These are phyloP conservation scores for Suillus occidentalis DNA, from an alignment of 768 basidiomycete genomes.

Conservation along the genomic window DNA sequence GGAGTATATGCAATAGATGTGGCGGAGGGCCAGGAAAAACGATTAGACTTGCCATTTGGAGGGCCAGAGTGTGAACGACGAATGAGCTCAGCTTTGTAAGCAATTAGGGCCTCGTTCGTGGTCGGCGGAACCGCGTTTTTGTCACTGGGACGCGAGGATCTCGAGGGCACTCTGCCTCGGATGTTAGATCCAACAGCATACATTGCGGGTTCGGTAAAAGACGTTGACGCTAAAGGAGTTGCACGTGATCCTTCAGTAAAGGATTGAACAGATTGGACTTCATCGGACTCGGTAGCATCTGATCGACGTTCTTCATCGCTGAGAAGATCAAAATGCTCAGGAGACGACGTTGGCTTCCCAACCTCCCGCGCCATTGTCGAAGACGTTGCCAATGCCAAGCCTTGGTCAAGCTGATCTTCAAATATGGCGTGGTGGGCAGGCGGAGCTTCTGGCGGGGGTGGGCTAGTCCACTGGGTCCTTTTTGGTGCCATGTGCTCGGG, in stretches of 20 bases:
- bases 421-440: conserved; percentile 64
- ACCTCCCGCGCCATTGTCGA: conserved; percentile 59
- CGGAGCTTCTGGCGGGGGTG: conserved; percentile 76
- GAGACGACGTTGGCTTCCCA: conserved; percentile 52
- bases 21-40: conserved; percentile 40
- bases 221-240: conserved; percentile 13
- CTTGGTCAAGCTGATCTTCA: conserved; percentile 63
- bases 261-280: conserved; percentile 66
- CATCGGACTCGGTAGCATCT: conserved; percentile 64
- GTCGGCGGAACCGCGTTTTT: conserved; percentile 5
- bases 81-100: conserved; percentile 39
- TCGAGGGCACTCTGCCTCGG: conserved; percentile 28
- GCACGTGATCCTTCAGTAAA: conserved; percentile 53
- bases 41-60: conserved; percentile 37
- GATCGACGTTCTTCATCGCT: conserved; percentile 67
- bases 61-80: conserved; percentile 47
- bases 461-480: conserved; percentile 82
- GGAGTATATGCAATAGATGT: conserved; percentile 41
- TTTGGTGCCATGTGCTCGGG: conserved; percentile 82
- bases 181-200: conserved; percentile 11
- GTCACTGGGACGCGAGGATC: conserved; percentile 12
- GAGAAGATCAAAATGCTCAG: conserved; percentile 56
- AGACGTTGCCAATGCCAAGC: conserved; percentile 68
- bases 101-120: conserved; percentile 15
- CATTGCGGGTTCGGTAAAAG: conserved; percentile 11